A percentile compares a stretch with the other conserved stretches of the same genome.
phyloP scores from a whole-genome alignment of 805 yeast genomes.

The Suhomyces prunicola region DNA sequence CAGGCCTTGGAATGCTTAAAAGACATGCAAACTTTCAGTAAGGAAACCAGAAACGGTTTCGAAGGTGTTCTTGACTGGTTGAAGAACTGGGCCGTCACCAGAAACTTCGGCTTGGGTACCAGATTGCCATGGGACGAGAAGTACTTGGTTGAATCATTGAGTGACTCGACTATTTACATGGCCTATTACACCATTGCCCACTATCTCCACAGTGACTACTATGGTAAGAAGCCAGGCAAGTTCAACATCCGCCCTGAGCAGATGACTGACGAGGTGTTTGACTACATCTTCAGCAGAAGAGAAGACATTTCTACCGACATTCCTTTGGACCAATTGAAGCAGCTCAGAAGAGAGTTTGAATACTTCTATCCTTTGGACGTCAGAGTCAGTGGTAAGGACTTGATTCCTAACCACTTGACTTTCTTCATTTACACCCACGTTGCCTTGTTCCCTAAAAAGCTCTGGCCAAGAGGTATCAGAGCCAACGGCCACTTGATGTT shows the following conservation, averaged over 20 bases:
- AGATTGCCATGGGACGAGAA: slow-evolving; percentile 95
- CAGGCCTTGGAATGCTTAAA: slow-evolving; percentile 77
- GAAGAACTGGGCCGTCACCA: slow-evolving; percentile 96
- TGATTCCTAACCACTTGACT: slow-evolving; percentile 95
- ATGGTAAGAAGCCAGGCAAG: slow-evolving; percentile 73
- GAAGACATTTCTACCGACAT: slow-evolving; percentile 59
- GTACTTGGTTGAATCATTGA: slow-evolving; percentile 88
- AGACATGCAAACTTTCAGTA: slow-evolving; percentile 70
- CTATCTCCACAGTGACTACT: slow-evolving; percentile 79
- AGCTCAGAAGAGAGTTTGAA: slow-evolving; percentile 89
- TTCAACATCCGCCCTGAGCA: slow-evolving; percentile 75
- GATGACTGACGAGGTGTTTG: slow-evolving; percentile 91
- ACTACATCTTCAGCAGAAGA: slow-evolving; percentile 76
- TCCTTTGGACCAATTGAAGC: slow-evolving; percentile 62
- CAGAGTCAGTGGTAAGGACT: slow-evolving; percentile 92
- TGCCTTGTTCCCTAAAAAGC: slow-evolving; percentile 84
- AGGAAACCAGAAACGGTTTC: slow-evolving; percentile 86
- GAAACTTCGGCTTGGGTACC: slow-evolving; percentile 95
- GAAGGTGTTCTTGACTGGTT: slow-evolving; percentile 95
- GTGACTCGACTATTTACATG: slow-evolving; percentile 95
- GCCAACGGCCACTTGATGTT: slow-evolving; percentile 93
- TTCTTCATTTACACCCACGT: slow-evolving; percentile 92
- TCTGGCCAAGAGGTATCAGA: slow-evolving; percentile 94
- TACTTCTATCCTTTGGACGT: slow-evolving; percentile 94
- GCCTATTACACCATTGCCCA: slow-evolving; percentile 90